These are phyloP conservation scores for Talaromyces ruber DNA, from an alignment of 495 filamentous ascomycete genomes.

Conservation along the genomic window DNA sequence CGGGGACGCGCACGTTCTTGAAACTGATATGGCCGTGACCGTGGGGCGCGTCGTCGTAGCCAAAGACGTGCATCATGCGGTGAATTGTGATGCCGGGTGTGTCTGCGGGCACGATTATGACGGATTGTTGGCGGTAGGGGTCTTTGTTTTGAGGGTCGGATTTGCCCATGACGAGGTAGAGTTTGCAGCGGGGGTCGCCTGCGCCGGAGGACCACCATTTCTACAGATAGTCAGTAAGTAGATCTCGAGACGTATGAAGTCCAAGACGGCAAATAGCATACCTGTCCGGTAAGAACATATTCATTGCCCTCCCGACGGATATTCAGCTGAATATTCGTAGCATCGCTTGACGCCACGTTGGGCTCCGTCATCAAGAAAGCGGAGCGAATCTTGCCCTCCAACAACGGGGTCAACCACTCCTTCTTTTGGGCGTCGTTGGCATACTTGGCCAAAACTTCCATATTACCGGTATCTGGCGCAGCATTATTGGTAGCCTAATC, in stretches of 20 bases:
- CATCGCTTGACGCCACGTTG: conserved; percentile 76
- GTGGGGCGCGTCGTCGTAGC: conserved; percentile 91
- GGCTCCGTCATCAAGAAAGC: conserved; percentile 95
- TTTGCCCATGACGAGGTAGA: conserved; percentile 94
- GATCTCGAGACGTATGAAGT: background rate
- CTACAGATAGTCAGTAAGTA: conserved; percentile 22
- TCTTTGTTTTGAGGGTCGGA: conserved; percentile 61
- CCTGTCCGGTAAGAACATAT: conserved; percentile 78
- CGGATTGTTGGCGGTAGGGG: conserved; percentile 79
- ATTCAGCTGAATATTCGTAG: conserved; percentile 75
- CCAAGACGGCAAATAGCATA: conserved; percentile 24
- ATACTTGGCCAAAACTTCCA: conserved; percentile 94
- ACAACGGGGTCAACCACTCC: conserved; percentile 72
- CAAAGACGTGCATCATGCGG: conserved; percentile 83
- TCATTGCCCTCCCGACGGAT: conserved; percentile 74
- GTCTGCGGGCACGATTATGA: conserved; percentile 71
- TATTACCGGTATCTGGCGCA: conserved; percentile 89
- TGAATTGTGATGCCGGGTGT: conserved; percentile 72
- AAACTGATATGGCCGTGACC: conserved; percentile 88
- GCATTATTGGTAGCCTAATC: conserved; percentile 74
- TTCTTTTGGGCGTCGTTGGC: conserved; percentile 84
- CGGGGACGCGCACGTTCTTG: conserved; percentile 74
- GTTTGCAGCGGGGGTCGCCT: conserved; percentile 78
- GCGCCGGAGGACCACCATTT: conserved; percentile 98
- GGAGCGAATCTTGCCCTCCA: conserved; percentile 79